These are phyloP conservation scores for Meyerozyma carpophila DNA, from an alignment of 1,139 yeast species.

Conservation along the genomic window DNA sequence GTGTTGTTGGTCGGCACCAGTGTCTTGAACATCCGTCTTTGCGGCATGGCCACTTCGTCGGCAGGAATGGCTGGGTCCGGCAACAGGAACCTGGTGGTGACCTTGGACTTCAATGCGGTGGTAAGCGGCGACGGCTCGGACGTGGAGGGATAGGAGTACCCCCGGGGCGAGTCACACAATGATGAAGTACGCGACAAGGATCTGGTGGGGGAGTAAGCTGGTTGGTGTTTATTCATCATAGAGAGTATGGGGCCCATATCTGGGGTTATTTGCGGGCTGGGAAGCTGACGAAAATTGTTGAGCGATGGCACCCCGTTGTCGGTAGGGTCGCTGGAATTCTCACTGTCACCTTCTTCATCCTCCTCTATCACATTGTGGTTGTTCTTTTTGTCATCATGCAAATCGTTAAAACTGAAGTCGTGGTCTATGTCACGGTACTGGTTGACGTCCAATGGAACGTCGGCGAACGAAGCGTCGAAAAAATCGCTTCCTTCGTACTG, in stretches of 20 bases:
- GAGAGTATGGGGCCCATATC: slow-evolving; percentile 34
- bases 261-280: slow-evolving; percentile 43
- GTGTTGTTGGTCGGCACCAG: slow-evolving; percentile 18
- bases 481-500: slow-evolving; percentile 15
- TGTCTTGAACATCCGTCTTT: slow-evolving; percentile 22
- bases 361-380: slow-evolving; percentile 9
- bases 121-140: slow-evolving; percentile 2
- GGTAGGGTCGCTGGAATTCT: neutral
- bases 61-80: slow-evolving; percentile 37
- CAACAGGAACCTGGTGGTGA: slow-evolving; percentile 19
- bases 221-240: slow-evolving; percentile 20
- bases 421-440: slow-evolving; percentile 53
- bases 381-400: slow-evolving; percentile 11
- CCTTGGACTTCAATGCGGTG: neutral
- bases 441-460: slow-evolving; percentile 51
- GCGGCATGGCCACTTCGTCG: slow-evolving; percentile 15
- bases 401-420: slow-evolving; percentile 47
- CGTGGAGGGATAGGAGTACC: slow-evolving; percentile 2
- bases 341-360: slow-evolving; percentile 4
- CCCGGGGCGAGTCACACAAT: neutral
- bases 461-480: slow-evolving; percentile 43
- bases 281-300: slow-evolving; percentile 18
- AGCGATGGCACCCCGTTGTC: neutral
- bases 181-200: neutral
- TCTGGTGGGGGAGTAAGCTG: neutral